Conservation (phyloP, 805 yeast genomes). For the Wickerhamiella spandovensis region DNA sequence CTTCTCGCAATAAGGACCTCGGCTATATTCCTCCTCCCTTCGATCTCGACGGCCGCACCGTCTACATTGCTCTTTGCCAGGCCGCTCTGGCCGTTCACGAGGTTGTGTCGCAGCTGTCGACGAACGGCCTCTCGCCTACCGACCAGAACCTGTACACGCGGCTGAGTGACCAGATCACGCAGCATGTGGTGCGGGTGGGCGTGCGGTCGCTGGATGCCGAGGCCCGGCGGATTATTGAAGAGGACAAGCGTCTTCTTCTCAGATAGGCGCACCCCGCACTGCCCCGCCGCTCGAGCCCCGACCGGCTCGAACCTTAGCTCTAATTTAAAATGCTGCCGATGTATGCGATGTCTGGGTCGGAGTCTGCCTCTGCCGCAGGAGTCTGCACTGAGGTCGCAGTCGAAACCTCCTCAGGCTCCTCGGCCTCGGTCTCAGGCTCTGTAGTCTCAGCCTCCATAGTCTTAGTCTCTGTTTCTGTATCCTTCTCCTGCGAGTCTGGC, state of each 20-base stretch:
- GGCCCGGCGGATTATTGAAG: conserved; percentile 4
- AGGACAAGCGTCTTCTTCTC: conserved; percentile 1
- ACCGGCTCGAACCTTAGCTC: background rate
- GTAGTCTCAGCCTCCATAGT: too few relatives aligned
- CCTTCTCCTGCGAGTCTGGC: background rate
- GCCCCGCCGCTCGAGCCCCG: too few relatives aligned
- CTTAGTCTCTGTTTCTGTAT: background rate
- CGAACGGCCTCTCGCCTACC: conserved; percentile 2
- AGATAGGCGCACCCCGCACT: background rate
- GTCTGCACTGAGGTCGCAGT: background rate
- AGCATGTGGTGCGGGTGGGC: conserved; percentile 6
- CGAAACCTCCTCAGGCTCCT: background rate
- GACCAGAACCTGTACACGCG: conserved; percentile 7
- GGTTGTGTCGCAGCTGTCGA: conserved; percentile 6
- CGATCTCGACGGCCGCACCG: conserved; percentile 9
- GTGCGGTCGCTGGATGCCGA: conserved; percentile 6
- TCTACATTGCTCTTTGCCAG: conserved; percentile 8
- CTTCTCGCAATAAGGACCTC: background rate
- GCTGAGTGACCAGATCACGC: conserved; percentile 5
- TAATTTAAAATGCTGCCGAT: background rate
- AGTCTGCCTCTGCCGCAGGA: background rate
- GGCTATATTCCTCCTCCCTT: conserved; percentile 5
- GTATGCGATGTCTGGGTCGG: background rate
- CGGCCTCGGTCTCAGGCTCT: too few relatives aligned
- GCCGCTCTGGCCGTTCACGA: conserved; percentile 10